Conservation (phyloP, 352 stramenopile genomes). For the Globisporangium radiosum region DNA sequence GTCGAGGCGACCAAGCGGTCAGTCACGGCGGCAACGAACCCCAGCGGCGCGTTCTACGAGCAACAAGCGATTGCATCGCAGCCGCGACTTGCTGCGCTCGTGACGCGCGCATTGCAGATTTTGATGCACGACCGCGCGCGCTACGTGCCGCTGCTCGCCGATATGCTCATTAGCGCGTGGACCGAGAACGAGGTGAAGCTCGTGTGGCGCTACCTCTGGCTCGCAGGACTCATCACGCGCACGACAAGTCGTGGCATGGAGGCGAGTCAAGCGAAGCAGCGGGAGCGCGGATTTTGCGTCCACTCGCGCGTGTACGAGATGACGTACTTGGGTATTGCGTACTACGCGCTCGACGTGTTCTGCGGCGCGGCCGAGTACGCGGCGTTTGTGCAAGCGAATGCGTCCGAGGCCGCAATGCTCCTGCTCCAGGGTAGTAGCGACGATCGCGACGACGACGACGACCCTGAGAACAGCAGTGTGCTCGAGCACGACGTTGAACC, state of each 20-base stretch:
- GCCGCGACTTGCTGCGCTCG: constrained; percentile 54
- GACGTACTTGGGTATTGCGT: constrained; percentile 56
- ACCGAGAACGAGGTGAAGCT: constrained; percentile 71
- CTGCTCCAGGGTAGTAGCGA: constrained; percentile 4
- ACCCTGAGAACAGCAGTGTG: constrained; percentile 23
- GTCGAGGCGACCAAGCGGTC: constrained; percentile 50
- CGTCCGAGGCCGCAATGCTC: constrained; percentile 40
- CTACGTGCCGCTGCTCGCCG: constrained; percentile 66
- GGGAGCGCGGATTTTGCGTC: constrained; percentile 64
- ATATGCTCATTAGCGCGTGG: constrained; percentile 71
- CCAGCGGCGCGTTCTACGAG: constrained; percentile 61
- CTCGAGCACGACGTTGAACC: constrained; percentile 61
- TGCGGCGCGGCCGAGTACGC: constrained; percentile 64
- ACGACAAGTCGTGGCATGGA: constrained; percentile 21
- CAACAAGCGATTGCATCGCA: constrained; percentile 44
- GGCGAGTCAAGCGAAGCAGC: constrained; percentile 20
- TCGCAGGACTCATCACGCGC: constrained; percentile 65
- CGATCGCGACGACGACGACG: constrained; percentile 8
- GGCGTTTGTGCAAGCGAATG: constrained; percentile 66
- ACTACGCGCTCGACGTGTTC: constrained; percentile 67
- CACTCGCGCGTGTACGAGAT: constrained; percentile 69
- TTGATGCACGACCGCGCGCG: constrained; percentile 66
- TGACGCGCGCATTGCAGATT: constrained; percentile 73
- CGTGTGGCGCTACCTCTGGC: constrained; percentile 80
- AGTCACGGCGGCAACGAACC: constrained; percentile 68